phyloP scores from a whole-genome alignment of 1,139 yeast genomes.

The Saccharomycopsis hybrid region DNA sequence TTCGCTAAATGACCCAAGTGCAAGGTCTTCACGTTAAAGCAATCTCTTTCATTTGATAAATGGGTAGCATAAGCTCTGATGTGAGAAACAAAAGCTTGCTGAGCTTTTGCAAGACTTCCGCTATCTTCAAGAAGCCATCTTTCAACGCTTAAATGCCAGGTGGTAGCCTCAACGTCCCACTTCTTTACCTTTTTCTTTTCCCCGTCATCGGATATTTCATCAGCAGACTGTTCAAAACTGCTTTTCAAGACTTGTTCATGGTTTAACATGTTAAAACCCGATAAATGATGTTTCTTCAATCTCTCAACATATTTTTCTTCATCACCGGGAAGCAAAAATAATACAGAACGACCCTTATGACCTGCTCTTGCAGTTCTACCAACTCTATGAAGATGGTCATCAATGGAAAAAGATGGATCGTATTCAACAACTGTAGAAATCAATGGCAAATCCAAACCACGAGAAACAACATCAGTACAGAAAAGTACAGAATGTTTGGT shows the following conservation, averaged over 20 bases:
- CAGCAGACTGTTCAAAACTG: no score
- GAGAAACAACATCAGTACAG: constrained; percentile 75
- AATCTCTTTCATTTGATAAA: constrained; percentile 66
- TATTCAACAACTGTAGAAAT: constrained; percentile 59
- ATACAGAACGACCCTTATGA: constrained; percentile 53
- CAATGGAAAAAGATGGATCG: constrained; percentile 65
- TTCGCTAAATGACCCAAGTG: constrained; percentile 96
- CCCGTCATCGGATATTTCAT: constrained; percentile 7
- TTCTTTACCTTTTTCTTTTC: constrained; percentile 39
- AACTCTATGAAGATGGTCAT: constrained; percentile 67
- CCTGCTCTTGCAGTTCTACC: constrained; percentile 77
- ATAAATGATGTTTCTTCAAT: constrained; percentile 56
- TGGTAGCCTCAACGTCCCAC: constrained; percentile 95
- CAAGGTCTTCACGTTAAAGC: constrained; percentile 70
- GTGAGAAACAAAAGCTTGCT: constrained; percentile 80
- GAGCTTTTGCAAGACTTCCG: constrained; percentile 53
- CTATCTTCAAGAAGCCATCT: constrained; percentile 75
- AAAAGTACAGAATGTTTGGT: constrained; percentile 56
- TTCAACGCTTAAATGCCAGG: constrained; percentile 90
- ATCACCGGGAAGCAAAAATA: constrained; percentile 78
- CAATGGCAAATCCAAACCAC: constrained; percentile 66
- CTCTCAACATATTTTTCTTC: constrained; percentile 78
- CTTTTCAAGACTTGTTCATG: constrained; percentile 50
- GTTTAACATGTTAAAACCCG: constrained; percentile 42
- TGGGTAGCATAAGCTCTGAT: constrained; percentile 97